Conservation (phyloP, 2,329 filamentous ascomycete genomes). For the Colletotrichum noveboracense region DNA sequence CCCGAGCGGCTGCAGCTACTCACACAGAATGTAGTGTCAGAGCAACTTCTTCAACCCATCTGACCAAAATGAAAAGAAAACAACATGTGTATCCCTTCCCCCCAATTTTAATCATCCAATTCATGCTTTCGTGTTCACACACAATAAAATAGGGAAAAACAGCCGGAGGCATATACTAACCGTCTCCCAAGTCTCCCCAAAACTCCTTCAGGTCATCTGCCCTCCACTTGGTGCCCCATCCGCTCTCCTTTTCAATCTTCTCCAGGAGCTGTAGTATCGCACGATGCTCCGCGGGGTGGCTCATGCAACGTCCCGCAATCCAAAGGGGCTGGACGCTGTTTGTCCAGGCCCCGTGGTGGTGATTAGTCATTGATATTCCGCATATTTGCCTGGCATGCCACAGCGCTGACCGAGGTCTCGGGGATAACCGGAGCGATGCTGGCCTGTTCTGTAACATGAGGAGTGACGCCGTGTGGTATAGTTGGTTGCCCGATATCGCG, state of each 20-base stretch:
- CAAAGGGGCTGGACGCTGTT: constrained; percentile 64
- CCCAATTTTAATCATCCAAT: neutral
- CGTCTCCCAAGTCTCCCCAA: constrained; percentile 34
- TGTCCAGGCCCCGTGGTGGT: constrained; percentile 59
- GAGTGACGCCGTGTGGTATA: constrained; percentile 62
- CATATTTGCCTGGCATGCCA: constrained; percentile 63
- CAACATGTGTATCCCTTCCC: neutral
- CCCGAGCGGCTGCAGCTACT: constrained; percentile 11
- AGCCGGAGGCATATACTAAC: constrained; percentile 17
- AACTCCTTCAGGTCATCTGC: constrained; percentile 52
- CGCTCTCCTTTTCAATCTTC: constrained; percentile 55
- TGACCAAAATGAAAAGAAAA: neutral
- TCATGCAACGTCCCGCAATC: constrained; percentile 60
- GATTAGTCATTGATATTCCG: constrained; percentile 61
- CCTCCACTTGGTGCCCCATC: constrained; percentile 59
- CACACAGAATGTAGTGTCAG: constrained; percentile 3
- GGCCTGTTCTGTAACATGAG: constrained; percentile 53
- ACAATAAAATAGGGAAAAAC: neutral
- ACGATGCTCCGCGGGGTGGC: constrained; percentile 50
- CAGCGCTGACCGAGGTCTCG: constrained; percentile 41
- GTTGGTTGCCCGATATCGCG: constrained; percentile 61
- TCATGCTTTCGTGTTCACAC: neutral
- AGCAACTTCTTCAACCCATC: neutral
- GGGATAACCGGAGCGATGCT: constrained; percentile 17
- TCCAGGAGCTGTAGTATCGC: constrained; percentile 48